phyloP scores from a whole-genome alignment of 2,329 filamentous ascomycete species.

The Apiospora rasikravindrae region DNA sequence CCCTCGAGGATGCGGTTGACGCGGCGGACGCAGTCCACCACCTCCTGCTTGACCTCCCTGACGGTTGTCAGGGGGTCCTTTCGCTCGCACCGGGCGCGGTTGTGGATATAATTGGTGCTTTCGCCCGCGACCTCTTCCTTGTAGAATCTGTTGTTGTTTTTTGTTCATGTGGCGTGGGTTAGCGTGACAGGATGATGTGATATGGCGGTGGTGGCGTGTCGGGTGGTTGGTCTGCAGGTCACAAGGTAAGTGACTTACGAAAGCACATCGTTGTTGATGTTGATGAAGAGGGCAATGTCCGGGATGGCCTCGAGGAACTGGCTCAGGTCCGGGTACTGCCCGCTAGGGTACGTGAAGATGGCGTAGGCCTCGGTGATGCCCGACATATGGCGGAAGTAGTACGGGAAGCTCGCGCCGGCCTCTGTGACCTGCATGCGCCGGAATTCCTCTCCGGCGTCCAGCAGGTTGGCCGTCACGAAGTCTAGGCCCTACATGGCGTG shows the following conservation, averaged over 20 bases:
- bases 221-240: background rate
- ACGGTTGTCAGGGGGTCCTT: constrained; percentile 25
- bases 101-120: constrained; percentile 34
- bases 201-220: background rate
- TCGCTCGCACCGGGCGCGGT: constrained; percentile 27
- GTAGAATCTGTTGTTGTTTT: constrained; percentile 33
- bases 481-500: constrained; percentile 28
- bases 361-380: constrained; percentile 35
- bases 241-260: constrained; percentile 30
- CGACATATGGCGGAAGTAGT: constrained; percentile 35
- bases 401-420: constrained; percentile 31
- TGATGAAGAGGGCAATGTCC: constrained; percentile 35
- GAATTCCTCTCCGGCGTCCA: constrained; percentile 31
- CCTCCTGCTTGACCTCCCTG: constrained; percentile 26
- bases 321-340: constrained; percentile 33
- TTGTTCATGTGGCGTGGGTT: background rate
- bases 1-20: constrained; percentile 28
- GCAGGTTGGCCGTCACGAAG: constrained; percentile 34
- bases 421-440: constrained; percentile 29
- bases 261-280: constrained; percentile 35
- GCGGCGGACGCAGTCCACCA: constrained; percentile 25
- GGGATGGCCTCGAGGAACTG: constrained; percentile 35
- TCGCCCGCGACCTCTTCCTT: constrained; percentile 37
- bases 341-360: constrained; percentile 35
- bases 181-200: background rate